Conservation (phyloP, 1,284 basidiomycete genomes). For the Xerocomus amazonicus region DNA sequence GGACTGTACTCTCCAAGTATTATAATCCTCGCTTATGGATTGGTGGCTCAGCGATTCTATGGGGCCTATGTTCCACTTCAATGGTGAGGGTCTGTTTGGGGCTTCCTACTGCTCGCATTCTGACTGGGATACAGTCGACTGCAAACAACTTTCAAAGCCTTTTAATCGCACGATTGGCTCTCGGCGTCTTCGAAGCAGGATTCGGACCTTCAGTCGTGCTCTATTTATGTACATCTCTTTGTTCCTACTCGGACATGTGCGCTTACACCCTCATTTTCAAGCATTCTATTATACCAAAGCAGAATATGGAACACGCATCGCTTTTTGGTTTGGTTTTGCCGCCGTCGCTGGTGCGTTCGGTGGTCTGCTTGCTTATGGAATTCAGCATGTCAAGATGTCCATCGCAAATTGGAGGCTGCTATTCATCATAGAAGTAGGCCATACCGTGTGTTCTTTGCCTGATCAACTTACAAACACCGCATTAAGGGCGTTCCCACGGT, state of each 20-base stretch:
- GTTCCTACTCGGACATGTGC: not conserved
- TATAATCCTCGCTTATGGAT: conserved; percentile 65
- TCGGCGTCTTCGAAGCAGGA: conserved; percentile 70
- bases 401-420: conserved; percentile 63
- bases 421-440: conserved; percentile 70
- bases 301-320: conserved; percentile 70
- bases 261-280: conserved; percentile 25
- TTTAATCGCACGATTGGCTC: conserved; percentile 53
- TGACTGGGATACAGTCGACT: conserved; percentile 42
- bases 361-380: conserved; percentile 69
- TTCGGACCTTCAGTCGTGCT: conserved; percentile 48
- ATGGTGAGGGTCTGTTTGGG: conserved; percentile 45
- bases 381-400: conserved; percentile 52
- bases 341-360: conserved; percentile 78
- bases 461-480: not conserved
- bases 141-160: conserved; percentile 56
- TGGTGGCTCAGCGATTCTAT: conserved; percentile 60
- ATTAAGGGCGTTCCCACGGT: conserved; percentile 62
- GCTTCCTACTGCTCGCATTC: not conserved
- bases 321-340: conserved; percentile 77
- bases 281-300: conserved; percentile 73
- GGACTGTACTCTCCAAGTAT: conserved; percentile 62
- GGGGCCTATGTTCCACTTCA: conserved; percentile 66
- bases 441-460: not conserved
- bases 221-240: conserved; percentile 57